Evolutionary conservation across 768 basidiomycete genomes (phyloP).

Genomic region (Coprinopsis sp.): DNA sequence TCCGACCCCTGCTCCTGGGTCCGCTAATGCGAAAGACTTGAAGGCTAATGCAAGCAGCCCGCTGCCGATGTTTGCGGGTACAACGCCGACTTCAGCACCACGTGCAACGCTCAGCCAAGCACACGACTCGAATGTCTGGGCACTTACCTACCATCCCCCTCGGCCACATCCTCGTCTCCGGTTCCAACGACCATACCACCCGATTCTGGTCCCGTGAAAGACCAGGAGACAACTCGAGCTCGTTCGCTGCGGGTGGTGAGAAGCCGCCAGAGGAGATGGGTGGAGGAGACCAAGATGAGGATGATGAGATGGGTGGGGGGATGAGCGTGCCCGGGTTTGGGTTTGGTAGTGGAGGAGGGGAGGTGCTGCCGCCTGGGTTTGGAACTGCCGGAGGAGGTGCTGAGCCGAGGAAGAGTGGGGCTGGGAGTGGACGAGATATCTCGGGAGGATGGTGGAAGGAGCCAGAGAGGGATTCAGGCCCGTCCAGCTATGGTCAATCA

Average conservation of each 20-base stretch:
- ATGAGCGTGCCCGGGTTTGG: constrained; percentile 61
- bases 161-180: constrained; percentile 89
- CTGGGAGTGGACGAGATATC: constrained; percentile 21
- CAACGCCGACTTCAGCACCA: constrained; percentile 42
- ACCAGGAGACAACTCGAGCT: constrained; percentile 75
- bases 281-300: constrained; percentile 57
- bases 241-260: constrained; percentile 78
- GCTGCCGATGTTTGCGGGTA: not conserved
- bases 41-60: constrained; percentile 44
- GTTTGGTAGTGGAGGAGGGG: constrained; percentile 31
- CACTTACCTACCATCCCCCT: constrained; percentile 92
- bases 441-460: constrained; percentile 4
- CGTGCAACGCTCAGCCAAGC: constrained; percentile 89
- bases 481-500: not conserved
- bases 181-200: constrained; percentile 97
- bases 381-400: constrained; percentile 26
- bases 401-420: constrained; percentile 26
- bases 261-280: constrained; percentile 72
- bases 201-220: constrained; percentile 97
- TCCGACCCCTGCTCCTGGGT: constrained; percentile 20
- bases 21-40: not conserved
- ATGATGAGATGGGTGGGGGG: constrained; percentile 54
- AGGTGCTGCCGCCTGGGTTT: constrained; percentile 30
- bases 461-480: not conserved
- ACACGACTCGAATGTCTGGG: constrained; percentile 98